Conservation (phyloP, 306 rosid genomes). For the Quercus engelmannii region DNA sequence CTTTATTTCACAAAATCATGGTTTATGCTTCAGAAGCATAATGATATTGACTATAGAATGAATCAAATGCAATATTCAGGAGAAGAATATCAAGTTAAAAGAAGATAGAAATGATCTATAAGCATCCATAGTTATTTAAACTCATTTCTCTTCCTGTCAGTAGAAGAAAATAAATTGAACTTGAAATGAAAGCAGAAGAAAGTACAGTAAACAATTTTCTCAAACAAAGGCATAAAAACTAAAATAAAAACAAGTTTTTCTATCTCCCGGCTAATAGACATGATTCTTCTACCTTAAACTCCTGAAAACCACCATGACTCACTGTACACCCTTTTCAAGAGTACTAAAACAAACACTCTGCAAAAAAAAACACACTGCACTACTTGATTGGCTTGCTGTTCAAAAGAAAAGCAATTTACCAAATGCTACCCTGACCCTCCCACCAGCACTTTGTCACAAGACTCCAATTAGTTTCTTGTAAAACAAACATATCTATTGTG, state of each 20-base stretch:
- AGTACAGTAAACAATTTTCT: neutral
- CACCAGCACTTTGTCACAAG: neutral
- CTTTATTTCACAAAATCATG: neutral
- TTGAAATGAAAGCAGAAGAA: neutral
- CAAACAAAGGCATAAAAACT: neutral
- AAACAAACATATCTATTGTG: neutral
- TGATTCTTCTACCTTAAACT: neutral
- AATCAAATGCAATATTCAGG: neutral
- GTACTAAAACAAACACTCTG: neutral
- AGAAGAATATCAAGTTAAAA: neutral
- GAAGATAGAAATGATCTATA: neutral
- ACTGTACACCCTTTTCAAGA: neutral
- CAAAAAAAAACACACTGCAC: neutral
- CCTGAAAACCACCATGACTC: neutral
- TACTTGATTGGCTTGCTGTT: neutral
- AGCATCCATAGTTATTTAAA: neutral
- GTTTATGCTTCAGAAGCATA: neutral
- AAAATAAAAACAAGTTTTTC: neutral
- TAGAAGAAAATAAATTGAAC: neutral
- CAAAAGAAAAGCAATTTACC: neutral
- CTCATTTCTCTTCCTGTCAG: neutral
- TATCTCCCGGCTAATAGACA: neutral
- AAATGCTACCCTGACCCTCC: neutral
- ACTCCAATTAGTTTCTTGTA: neutral
- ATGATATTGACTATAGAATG: neutral